phyloP scores from a whole-genome alignment of 208 protist species.

The Herpetomonas samuelpessoai region DNA sequence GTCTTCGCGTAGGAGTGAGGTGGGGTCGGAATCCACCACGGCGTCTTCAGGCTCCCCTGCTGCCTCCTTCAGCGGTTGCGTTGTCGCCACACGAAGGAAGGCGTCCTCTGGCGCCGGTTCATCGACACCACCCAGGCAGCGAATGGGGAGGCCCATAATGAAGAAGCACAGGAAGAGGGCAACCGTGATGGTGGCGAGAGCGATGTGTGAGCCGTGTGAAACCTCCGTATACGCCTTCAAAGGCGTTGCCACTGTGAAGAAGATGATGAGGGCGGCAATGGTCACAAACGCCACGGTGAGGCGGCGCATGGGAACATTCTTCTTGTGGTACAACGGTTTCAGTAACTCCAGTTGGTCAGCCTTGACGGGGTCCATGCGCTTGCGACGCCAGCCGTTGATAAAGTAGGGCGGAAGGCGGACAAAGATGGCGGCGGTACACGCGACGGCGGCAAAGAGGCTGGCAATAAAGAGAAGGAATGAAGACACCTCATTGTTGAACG shows the following conservation, averaged over 20 bases:
- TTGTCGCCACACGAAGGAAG: background rate
- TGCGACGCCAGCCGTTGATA: conserved; percentile 21
- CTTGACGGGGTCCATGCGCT: conserved; percentile 11
- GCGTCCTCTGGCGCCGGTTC: conserved; percentile 2
- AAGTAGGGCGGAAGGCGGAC: conserved; percentile 30
- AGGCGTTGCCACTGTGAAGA: conserved; percentile 17
- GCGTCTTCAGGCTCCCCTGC: background rate
- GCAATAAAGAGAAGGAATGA: conserved; percentile 26
- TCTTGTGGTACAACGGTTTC: conserved; percentile 9
- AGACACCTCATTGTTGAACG: conserved; percentile 19
- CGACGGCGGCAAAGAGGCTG: conserved; percentile 14
- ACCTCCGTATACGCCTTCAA: conserved; percentile 16
- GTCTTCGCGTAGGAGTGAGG: background rate
- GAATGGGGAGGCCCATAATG: conserved; percentile 15
- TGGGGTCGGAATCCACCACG: background rate
- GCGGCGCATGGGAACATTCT: conserved; percentile 19
- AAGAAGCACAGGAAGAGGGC: conserved; percentile 20
- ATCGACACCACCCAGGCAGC: conserved; percentile 24
- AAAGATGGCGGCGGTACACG: conserved; percentile 9
- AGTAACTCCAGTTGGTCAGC: conserved; percentile 8
- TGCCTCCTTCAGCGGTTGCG: background rate
- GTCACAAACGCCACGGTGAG: conserved; percentile 15
- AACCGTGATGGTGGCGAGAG: conserved; percentile 13
- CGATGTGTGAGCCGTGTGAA: conserved; percentile 1
- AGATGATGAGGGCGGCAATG: conserved; percentile 10